phyloP scores from a whole-genome alignment of 805 yeast species.

The Kurtzmaniella cleridarum region DNA sequence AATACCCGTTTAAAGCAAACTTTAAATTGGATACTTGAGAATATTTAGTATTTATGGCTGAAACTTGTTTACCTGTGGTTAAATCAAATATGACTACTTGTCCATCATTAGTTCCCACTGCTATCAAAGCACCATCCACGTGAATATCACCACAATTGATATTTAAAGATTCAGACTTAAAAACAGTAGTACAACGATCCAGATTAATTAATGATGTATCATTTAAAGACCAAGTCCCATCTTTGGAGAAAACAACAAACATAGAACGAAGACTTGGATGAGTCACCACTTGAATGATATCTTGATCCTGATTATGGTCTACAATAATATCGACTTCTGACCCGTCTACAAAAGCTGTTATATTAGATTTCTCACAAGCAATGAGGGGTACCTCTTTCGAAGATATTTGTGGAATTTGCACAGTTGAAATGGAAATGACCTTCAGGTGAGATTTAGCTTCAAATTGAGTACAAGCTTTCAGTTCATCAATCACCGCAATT shows the following conservation, averaged over 20 bases:
- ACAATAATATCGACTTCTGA: background rate
- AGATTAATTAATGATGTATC: conserved; percentile 1
- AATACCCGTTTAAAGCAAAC: conserved; percentile 64
- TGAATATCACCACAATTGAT: conserved; percentile 29
- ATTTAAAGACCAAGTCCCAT: conserved; percentile 18
- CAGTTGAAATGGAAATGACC: too few relatives aligned
- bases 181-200: background rate
- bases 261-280: conserved; percentile 29
- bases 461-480: too few relatives aligned
- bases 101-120: conserved; percentile 30
- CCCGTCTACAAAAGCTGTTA: background rate
- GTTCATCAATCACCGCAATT: conserved; percentile 1
- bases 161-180: conserved; percentile 5
- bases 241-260: conserved; percentile 20
- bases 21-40: conserved; percentile 26
- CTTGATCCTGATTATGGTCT: background rate
- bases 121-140: conserved; percentile 45
- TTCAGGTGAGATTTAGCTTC: too few relatives aligned
- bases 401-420: background rate
- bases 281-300: conserved; percentile 10
- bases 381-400: background rate
- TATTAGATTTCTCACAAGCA: background rate
- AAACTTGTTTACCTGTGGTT: conserved; percentile 20
- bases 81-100: conserved; percentile 35
- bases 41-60: conserved; percentile 9